Conservation (phyloP, 768 basidiomycete species). For the Russula brevipes region DNA sequence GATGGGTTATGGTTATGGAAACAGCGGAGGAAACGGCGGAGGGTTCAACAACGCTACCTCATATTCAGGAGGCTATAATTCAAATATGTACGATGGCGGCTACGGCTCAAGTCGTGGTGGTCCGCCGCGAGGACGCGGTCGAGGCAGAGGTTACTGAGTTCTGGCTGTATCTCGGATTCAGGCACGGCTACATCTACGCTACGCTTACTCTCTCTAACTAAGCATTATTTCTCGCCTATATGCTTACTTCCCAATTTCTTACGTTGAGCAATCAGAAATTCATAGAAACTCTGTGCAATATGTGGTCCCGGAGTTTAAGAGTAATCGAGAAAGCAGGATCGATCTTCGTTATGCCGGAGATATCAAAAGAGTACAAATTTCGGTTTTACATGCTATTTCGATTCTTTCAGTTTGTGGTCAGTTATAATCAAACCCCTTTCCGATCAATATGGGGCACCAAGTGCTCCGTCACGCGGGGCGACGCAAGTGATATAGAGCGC, state of each 20-base stretch:
- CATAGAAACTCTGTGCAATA: background rate
- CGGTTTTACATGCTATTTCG: background rate
- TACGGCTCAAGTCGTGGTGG: conserved; percentile 25
- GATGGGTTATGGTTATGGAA: conserved; percentile 36
- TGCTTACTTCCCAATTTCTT: background rate
- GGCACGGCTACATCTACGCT: background rate
- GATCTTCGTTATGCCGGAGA: background rate
- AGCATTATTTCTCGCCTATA: conserved; percentile 5
- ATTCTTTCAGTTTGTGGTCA: background rate
- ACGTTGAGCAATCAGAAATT: background rate
- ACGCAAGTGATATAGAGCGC: conserved; percentile 56
- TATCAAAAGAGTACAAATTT: conserved; percentile 14
- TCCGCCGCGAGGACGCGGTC: conserved; percentile 22
- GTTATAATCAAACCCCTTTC: background rate
- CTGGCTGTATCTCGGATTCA: background rate
- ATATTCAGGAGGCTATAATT: conserved; percentile 11
- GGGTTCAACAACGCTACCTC: conserved; percentile 25
- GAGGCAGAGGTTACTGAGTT: conserved; percentile 22
- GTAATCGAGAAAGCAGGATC: background rate
- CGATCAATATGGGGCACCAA: conserved; percentile 20
- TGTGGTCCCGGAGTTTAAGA: background rate
- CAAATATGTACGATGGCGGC: conserved; percentile 26
- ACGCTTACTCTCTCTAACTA: background rate
- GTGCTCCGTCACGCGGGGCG: conserved; percentile 28
- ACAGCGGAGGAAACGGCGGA: conserved; percentile 33